These are phyloP conservation scores for Apophysomyces trapeziformis DNA, from an alignment of 371 early-diverging fungal species.

Conservation along the genomic window DNA sequence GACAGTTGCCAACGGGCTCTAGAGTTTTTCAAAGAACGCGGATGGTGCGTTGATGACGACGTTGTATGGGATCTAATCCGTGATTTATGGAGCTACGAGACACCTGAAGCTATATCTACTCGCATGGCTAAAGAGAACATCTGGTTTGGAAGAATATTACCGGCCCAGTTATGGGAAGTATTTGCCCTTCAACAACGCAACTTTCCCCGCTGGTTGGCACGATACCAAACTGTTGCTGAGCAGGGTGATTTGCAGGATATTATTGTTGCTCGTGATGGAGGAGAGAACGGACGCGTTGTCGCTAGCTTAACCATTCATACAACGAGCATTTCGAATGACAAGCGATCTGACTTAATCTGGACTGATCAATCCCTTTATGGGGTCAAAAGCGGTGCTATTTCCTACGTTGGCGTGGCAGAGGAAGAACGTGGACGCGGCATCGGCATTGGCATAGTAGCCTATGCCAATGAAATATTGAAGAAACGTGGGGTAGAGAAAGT, in stretches of 20 bases:
- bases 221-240: conserved; percentile 43
- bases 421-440: conserved; percentile 50
- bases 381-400: conserved; percentile 44
- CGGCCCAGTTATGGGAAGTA: conserved; percentile 31
- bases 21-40: conserved; percentile 38
- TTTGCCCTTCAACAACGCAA: conserved; percentile 39
- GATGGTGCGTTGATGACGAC: conserved; percentile 27
- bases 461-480: conserved; percentile 41
- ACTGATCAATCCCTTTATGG: conserved; percentile 37
- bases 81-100: conserved; percentile 28
- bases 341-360: conserved; percentile 46
- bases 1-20: neutral
- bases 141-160: conserved; percentile 37
- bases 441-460: conserved; percentile 44
- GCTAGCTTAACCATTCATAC: conserved; percentile 38
- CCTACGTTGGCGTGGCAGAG: conserved; percentile 51
- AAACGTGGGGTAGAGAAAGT: conserved; percentile 41
- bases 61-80: conserved; percentile 41
- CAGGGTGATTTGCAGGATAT: conserved; percentile 53
- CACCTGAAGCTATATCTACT: conserved; percentile 19
- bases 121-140: conserved; percentile 43
- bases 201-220: conserved; percentile 44
- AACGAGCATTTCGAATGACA: conserved; percentile 27
- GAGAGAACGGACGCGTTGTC: conserved; percentile 32
- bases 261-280: conserved; percentile 43